Evolutionary conservation across 177 flowering plant genomes (phyloP), one percentile per base, ranked within the genome.

Genomic region (Vitis hybrid): DNA sequence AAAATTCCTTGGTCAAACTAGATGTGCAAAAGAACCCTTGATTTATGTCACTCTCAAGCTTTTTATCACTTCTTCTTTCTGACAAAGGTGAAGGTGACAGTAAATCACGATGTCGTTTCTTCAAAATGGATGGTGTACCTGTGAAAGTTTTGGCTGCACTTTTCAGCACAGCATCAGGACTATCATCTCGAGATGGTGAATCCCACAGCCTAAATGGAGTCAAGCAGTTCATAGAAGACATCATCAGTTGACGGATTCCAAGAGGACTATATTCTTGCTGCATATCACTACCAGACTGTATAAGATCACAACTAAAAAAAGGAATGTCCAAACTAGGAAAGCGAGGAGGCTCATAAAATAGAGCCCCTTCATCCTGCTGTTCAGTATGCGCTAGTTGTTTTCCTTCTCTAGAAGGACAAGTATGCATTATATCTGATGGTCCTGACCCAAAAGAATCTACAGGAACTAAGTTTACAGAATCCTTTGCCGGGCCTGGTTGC

Each of bases 291-390:
- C 91, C 87, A 62, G 91, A 82, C 69, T 82, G 90, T 76, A 85
- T 72, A 69, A 96, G 97, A 83, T 96, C 98, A 85, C 99, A 96
- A 81, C 97, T 91, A 60, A 91, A 83, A 74, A 94, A 96, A 7
- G 99, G 99, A 73, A 96, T 73, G 56, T 96, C 98, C 75, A 88
- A 68, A 70, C 94, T 89, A 55, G 99, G 99, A 77, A 96, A 89
- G 24, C 94, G 97, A 71, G 98, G 98, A 62, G 98, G 97, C 73
- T 96, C 98, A 78, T 96, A 96, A 69, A 75, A 92, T 30, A 96
- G 77, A 70, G 81, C 72, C 66, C 86, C 95, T 4, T 81, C 67
- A 55, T 82, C 85, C 54, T 69, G 79, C 64, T 81, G 68, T 61
- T 76, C 80, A 51, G 63, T 35, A 1, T 50, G 54, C 55, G 7